Percentiles rank a stretch among this genome's conserved stretches.
Conservation (phyloP, 2,329 filamentous ascomycete genomes). For the Thermomyces lanuginosus region DNA sequence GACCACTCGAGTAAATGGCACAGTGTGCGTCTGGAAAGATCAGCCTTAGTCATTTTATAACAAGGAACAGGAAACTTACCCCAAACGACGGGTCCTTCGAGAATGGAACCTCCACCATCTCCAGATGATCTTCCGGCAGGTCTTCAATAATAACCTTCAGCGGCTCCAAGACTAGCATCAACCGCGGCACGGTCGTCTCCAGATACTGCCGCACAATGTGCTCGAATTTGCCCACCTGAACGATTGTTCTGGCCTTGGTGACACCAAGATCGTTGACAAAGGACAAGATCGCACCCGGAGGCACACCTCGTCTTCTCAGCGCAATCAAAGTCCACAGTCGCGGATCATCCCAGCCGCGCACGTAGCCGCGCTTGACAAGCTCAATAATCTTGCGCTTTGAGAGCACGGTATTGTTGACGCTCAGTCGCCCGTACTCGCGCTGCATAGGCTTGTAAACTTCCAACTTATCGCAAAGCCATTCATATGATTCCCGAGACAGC, state of each 20-base stretch:
- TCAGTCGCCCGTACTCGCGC: slow-evolving; percentile 66
- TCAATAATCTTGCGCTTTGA: slow-evolving; percentile 73
- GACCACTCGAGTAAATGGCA: slow-evolving; percentile 57
- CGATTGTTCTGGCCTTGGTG: slow-evolving; percentile 63
- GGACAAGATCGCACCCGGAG: slow-evolving; percentile 71
- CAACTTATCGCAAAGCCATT: slow-evolving; percentile 70
- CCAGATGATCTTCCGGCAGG: slow-evolving; percentile 48
- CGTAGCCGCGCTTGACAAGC: slow-evolving; percentile 59
- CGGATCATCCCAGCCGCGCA: slow-evolving; percentile 82
- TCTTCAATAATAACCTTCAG: slow-evolving; percentile 70
- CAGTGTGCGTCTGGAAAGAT: slow-evolving; percentile 27
- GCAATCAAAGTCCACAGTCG: slow-evolving; percentile 76
- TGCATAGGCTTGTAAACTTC: slow-evolving; percentile 88
- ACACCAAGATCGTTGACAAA: slow-evolving; percentile 88
- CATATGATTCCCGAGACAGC: slow-evolving; percentile 69
- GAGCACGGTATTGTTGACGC: slow-evolving; percentile 68
- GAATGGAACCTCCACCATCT: slow-evolving; percentile 58
- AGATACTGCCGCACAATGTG: slow-evolving; percentile 72
- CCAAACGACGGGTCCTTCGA: slow-evolving; percentile 50
- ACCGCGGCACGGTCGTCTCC: slow-evolving; percentile 69
- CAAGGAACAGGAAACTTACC: slow-evolving; percentile 8
- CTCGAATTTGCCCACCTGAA: slow-evolving; percentile 70
- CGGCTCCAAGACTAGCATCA: slow-evolving; percentile 81
- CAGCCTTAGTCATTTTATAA: slow-evolving; percentile 1
- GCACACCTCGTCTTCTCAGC: slow-evolving; percentile 68